A percentile compares a stretch with the other conserved stretches of the same genome.
Evolutionary conservation across 345 rosid species (phyloP).

Genomic region (Brassica carinata): DNA sequence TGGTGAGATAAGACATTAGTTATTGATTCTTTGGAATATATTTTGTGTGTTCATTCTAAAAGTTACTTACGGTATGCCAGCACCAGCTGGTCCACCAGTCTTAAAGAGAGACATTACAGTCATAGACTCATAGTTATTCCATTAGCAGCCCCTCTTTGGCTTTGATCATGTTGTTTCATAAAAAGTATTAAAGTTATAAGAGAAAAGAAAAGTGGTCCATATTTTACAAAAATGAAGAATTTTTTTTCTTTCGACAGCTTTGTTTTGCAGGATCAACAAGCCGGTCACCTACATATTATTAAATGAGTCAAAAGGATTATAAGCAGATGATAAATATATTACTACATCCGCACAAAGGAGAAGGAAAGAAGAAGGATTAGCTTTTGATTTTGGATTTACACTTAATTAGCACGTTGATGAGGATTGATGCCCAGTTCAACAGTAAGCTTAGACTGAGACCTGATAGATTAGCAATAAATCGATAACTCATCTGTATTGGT

Average conservation of each 20-base stretch:
- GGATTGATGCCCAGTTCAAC: conserved; percentile 61
- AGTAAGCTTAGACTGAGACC: conserved; percentile 57
- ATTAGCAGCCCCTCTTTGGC: conserved; percentile 67
- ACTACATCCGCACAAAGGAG: not conserved
- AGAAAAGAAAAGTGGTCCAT: not conserved
- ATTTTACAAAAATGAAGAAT: not conserved
- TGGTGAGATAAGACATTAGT: not conserved
- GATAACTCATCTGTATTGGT: conserved; percentile 66
- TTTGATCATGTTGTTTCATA: conserved; percentile 47
- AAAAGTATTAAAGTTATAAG: not conserved
- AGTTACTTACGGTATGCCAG: conserved; percentile 57
- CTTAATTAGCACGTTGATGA: conserved; percentile 52
- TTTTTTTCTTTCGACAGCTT: conserved; percentile 51
- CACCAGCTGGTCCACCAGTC: conserved; percentile 65
- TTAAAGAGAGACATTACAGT: conserved; percentile 61
- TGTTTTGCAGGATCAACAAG: conserved; percentile 61
- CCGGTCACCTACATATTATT: conserved; percentile 46
- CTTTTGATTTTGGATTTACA: conserved; percentile 47
- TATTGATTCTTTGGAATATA: not conserved
- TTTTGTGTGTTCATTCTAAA: not conserved
- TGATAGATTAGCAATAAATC: conserved; percentile 58
- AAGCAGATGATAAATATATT: not conserved
- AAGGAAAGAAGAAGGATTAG: not conserved
- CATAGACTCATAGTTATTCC: conserved; percentile 48
- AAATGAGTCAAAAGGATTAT: not conserved